phyloP scores from a whole-genome alignment of 208 protist species.

The Entamoeba nuttalli region DNA sequence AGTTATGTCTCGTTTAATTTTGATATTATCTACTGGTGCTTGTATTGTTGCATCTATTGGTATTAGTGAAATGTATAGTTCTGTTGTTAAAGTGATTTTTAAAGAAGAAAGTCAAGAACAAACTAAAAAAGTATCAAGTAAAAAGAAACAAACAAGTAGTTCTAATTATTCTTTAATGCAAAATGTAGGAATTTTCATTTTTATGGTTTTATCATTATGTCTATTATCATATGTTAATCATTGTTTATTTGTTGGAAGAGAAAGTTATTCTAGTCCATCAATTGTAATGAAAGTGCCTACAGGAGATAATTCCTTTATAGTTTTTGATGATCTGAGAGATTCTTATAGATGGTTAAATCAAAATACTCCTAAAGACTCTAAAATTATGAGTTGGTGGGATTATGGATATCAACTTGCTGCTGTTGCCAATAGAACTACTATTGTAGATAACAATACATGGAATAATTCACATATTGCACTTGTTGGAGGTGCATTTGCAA shows the following conservation, averaged over 20 bases:
- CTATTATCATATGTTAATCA: slow-evolving; percentile 43
- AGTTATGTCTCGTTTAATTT: slow-evolving; percentile 69
- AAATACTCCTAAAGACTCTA: slow-evolving; percentile 74
- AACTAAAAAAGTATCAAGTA: slow-evolving; percentile 8
- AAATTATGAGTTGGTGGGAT: slow-evolving; percentile 89
- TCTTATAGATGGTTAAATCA: slow-evolving; percentile 77
- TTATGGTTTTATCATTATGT: slow-evolving; percentile 43
- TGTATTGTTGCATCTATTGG: slow-evolving; percentile 55
- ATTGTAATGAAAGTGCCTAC: slow-evolving; percentile 28
- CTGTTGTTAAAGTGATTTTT: slow-evolving; percentile 23
- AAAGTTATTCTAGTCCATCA: slow-evolving; percentile 60
- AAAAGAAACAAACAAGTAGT: slow-evolving; percentile 8
- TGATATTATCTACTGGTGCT: slow-evolving; percentile 62
- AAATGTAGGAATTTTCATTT: slow-evolving; percentile 23
- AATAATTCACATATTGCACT: slow-evolving; percentile 92
- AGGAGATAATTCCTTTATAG: slow-evolving; percentile 24
- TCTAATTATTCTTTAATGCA: background rate
- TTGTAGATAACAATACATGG: slow-evolving; percentile 95
- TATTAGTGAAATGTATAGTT: slow-evolving; percentile 33
- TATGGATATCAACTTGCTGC: slow-evolving; percentile 92
- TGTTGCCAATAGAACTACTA: slow-evolving; percentile 76
- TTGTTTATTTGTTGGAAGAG: slow-evolving; percentile 9
- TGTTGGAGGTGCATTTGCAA: slow-evolving; percentile 69
- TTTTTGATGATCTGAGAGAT: slow-evolving; percentile 86
- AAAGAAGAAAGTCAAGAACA: background rate